A percentile compares a stretch with the other conserved stretches of the same genome.
phyloP scores from a whole-genome alignment of 2,329 filamentous ascomycete species.

The Ophiobolus disseminans region DNA sequence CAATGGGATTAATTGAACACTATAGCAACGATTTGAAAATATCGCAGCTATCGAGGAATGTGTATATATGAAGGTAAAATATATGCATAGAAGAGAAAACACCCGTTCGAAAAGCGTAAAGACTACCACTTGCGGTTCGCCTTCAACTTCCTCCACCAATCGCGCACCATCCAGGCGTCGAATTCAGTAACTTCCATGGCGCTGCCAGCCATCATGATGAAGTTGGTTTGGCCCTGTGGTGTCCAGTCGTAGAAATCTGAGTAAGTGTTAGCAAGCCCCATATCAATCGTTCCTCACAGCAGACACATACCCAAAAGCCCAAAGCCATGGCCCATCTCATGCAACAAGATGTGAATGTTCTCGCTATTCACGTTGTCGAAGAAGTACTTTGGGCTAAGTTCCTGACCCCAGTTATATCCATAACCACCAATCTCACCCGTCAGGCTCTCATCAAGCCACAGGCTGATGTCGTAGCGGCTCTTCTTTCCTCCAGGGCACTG shows the following conservation, averaged over 20 bases:
- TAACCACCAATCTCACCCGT: conserved; percentile 46
- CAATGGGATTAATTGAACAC: no score
- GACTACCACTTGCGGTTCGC: conserved; percentile 20
- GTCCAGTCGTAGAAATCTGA: conserved; percentile 55
- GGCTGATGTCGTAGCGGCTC: conserved; percentile 49
- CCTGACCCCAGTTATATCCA: conserved; percentile 58
- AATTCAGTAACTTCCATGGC: conserved; percentile 55
- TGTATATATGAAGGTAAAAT: no score
- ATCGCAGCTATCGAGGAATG: no score
- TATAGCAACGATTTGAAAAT: no score
- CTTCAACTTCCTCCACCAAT: conserved; percentile 54
- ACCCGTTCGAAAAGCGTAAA: no score
- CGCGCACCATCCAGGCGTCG: conserved; percentile 58
- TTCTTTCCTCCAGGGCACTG: conserved; percentile 49
- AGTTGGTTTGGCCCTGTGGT: conserved; percentile 51
- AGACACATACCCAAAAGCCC: conserved; percentile 38
- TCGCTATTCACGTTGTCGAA: conserved; percentile 47
- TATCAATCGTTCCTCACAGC: background rate
- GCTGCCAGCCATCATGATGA: conserved; percentile 57
- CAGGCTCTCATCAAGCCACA: conserved; percentile 58
- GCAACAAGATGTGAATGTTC: conserved; percentile 55
- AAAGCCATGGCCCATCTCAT: conserved; percentile 55
- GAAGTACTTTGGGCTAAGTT: conserved; percentile 54
- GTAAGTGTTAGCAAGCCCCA: background rate
- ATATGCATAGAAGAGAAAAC: no score